Evolutionary conservation across 352 stramenopile genomes (phyloP).

Genomic region (Phytophthora gonapodyides): DNA sequence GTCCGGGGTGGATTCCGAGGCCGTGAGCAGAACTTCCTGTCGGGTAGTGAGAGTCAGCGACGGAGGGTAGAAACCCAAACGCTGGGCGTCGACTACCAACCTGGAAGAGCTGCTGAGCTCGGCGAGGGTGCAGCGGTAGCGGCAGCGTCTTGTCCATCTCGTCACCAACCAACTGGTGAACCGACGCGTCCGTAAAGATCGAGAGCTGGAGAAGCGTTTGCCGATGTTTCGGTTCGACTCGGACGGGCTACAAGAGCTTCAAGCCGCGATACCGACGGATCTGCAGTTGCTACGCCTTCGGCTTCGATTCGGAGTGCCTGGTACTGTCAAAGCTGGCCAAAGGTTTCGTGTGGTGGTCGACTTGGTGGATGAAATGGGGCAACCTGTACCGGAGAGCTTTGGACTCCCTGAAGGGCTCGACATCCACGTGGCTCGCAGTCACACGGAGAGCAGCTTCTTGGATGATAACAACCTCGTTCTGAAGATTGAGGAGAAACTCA

Average conservation of each 20-base stretch:
- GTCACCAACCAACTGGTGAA: constrained; percentile 15
- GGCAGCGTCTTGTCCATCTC: background rate
- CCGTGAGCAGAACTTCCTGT: constrained; percentile 35
- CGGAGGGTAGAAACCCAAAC: background rate
- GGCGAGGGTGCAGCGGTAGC: constrained; percentile 40
- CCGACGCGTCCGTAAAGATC: constrained; percentile 8
- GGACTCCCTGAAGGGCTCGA: background rate
- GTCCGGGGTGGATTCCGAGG: constrained; percentile 28
- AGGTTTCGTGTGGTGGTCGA: constrained; percentile 48
- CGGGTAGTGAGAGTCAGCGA: background rate
- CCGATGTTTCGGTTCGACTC: constrained; percentile 22
- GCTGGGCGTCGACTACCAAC: constrained; percentile 8
- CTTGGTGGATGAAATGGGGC: constrained; percentile 64
- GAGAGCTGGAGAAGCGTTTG: background rate
- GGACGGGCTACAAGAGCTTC: constrained; percentile 13
- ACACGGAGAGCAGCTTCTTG: background rate
- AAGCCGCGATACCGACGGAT: constrained; percentile 13
- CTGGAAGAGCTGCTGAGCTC: constrained; percentile 44
- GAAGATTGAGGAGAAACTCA: constrained; percentile 8
- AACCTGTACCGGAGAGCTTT: constrained; percentile 9
- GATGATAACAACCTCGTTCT: constrained; percentile 7
- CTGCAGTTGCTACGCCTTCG: constrained; percentile 49
- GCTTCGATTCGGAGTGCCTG: constrained; percentile 48
- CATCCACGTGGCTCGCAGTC: background rate
- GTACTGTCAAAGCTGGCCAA: constrained; percentile 22